A percentile compares a stretch with the other conserved stretches of the same genome.
Conservation (phyloP, 345 rosid species). For the Excoecaria agallocha region DNA sequence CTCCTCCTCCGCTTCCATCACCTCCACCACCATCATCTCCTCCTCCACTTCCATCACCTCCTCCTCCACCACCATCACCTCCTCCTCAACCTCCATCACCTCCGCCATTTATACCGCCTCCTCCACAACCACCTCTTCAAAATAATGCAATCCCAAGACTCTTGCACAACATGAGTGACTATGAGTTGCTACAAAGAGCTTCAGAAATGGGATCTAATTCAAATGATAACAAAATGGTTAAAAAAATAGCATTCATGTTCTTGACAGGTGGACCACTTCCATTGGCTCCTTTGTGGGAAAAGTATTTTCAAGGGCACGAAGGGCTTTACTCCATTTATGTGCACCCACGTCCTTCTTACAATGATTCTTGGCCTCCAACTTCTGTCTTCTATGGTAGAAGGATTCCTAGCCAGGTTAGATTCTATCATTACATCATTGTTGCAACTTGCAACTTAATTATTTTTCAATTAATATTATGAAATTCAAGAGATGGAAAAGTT, state of each 20-base stretch:
- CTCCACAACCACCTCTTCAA: neutral
- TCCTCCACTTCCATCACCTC: no score
- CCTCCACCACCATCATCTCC: no score
- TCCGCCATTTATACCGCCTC: no score
- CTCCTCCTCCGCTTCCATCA: neutral
- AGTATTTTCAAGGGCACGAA: slow-evolving; percentile 20
- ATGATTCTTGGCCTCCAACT: slow-evolving; percentile 8
- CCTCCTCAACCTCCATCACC: no score
- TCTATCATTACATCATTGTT: neutral
- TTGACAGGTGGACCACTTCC: slow-evolving; percentile 18
- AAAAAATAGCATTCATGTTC: slow-evolving; percentile 24
- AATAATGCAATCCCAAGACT: neutral
- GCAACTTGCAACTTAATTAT: neutral
- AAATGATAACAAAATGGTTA: neutral
- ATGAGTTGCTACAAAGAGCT: slow-evolving; percentile 19
- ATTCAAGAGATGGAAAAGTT: no score
- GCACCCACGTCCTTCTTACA: slow-evolving; percentile 7
- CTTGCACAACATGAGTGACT: slow-evolving; percentile 23
- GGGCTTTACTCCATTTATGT: slow-evolving; percentile 17
- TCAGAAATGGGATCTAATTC: neutral
- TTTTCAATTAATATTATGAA: no score
- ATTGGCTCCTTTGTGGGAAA: slow-evolving; percentile 24
- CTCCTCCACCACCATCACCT: no score
- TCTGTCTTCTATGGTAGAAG: slow-evolving; percentile 19
- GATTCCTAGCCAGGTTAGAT: slow-evolving; percentile 24